phyloP scores from a whole-genome alignment of 345 rosid species.

The Hibiscus mutabilis region DNA sequence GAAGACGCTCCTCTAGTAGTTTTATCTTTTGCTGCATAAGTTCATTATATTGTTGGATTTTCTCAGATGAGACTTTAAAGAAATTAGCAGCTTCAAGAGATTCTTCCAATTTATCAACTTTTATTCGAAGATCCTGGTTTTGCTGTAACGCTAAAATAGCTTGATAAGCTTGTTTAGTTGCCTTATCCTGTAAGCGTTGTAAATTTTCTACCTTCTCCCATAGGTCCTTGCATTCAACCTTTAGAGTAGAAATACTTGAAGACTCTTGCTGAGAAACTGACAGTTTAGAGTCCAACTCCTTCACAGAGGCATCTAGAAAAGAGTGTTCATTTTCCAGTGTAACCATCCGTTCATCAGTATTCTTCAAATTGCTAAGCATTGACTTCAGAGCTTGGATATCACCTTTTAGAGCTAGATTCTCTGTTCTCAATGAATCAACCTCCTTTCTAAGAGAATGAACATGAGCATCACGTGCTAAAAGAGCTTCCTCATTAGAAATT shows the following conservation, averaged over 20 bases:
- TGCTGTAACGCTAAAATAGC: slow-evolving; percentile 66
- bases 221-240: slow-evolving; percentile 64
- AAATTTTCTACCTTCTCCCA: slow-evolving; percentile 68
- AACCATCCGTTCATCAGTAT: slow-evolving; percentile 55
- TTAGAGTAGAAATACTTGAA: slow-evolving; percentile 56
- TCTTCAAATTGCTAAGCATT: slow-evolving; percentile 43
- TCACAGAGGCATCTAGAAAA: slow-evolving; percentile 53
- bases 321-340: slow-evolving; percentile 58
- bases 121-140: slow-evolving; percentile 71
- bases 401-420: slow-evolving; percentile 53
- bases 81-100: slow-evolving; percentile 64
- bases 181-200: slow-evolving; percentile 59
- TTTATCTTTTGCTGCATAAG: slow-evolving; percentile 81
- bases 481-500: slow-evolving; percentile 19
- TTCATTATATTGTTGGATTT: slow-evolving; percentile 67
- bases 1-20: slow-evolving; percentile 74
- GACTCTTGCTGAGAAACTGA: slow-evolving; percentile 66
- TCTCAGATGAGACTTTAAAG: slow-evolving; percentile 73
- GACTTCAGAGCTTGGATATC: slow-evolving; percentile 58
- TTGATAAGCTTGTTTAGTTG: slow-evolving; percentile 80
- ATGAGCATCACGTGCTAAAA: slow-evolving; percentile 28
- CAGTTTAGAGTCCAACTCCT: slow-evolving; percentile 65
- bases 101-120: slow-evolving; percentile 82
- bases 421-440: slow-evolving; percentile 54
- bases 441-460: slow-evolving; percentile 50